A percentile compares a stretch with the other conserved stretches of the same genome.
Conservation (phyloP, 768 basidiomycete genomes). For the Podaxis sp. region DNA sequence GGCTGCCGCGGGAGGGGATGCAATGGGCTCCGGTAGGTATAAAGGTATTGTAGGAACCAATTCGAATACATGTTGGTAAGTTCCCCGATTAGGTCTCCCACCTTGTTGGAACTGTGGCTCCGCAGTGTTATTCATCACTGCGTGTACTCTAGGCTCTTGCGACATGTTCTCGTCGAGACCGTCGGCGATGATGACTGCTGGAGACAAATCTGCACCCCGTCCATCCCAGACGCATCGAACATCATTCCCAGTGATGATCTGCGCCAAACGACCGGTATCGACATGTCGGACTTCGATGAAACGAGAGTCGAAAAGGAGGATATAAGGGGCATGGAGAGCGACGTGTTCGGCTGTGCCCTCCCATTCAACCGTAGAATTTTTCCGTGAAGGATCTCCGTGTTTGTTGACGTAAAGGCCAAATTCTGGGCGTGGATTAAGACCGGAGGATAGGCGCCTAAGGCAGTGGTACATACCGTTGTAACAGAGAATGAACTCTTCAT, state of each 20-base stretch:
- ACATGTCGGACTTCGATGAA: conserved; percentile 92
- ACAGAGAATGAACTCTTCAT: conserved; percentile 86
- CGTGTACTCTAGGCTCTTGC: conserved; percentile 84
- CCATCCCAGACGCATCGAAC: conserved; percentile 92
- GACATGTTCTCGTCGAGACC: conserved; percentile 49
- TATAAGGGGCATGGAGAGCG: conserved; percentile 85
- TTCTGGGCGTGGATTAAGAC: conserved; percentile 40
- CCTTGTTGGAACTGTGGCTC: conserved; percentile 40
- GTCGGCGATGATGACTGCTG: conserved; percentile 55
- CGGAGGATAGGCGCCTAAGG: background rate
- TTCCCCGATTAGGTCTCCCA: conserved; percentile 40
- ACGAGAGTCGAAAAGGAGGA: conserved; percentile 83
- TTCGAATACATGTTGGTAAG: conserved; percentile 75
- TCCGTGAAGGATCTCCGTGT: conserved; percentile 82
- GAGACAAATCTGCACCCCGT: conserved; percentile 54
- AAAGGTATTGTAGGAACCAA: conserved; percentile 74
- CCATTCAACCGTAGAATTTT: conserved; percentile 82
- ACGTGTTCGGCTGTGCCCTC: conserved; percentile 89
- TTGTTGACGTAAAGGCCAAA: conserved; percentile 92
- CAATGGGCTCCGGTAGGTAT: conserved; percentile 60
- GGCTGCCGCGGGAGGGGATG: conserved; percentile 50
- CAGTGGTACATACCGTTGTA: conserved; percentile 67
- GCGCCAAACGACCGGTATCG: conserved; percentile 73
- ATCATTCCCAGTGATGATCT: conserved; percentile 80
- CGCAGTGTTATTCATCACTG: conserved; percentile 65